Base-by-base conservation (phyloP, 768 basidiomycete species). In the Podaxis rugospora region DNA sequence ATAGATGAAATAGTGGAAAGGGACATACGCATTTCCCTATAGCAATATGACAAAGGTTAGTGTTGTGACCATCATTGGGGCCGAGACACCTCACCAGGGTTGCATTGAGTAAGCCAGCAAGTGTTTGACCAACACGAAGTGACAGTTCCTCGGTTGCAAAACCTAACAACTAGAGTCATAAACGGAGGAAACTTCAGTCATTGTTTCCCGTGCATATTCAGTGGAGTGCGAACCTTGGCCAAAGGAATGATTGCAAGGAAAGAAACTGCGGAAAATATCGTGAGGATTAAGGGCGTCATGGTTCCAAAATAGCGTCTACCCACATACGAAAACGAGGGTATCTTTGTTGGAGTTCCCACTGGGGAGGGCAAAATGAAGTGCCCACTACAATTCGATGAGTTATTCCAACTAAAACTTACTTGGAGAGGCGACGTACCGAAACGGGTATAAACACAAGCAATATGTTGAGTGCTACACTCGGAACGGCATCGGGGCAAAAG, bases 111-210 rank as follows among this genome's bases (percentile, higher is more conserved):
- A 95, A 80, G 40, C 92, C 92, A 2, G 92, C 91, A 10, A 93
- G 74, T 1, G 92, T 92, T 71, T 91, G 88, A 1, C 92, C 93
- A 1, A 93, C 86, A 32, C 92, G 85, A 58, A 92, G 67, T 2
- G 93, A 90, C 16, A 95, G 65, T 64, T 95, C 90, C 62, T 95
- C 93, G 0, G 93, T 95, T 0, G 91, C 91, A 68, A 93, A 93
- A 0, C 87, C 88, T 1, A 94, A 79, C 4, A 93, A 73, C 88
- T 91, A 59, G 13, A 58, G 42, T 27, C 44, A 5, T 90, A 56
- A 6, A 57, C 51, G 18, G 46, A 6, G 18, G 46, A 6, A 54
- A 5, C 27, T 21, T 16, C 4, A 53, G 57, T 55, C 35, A 21
- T 21, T 46, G 4, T 4, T 7, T 11, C 27, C 11, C 9, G 10